A percentile compares a stretch with the other conserved stretches of the same genome.
These are phyloP conservation scores for Thermothielavioides terrestris DNA, from an alignment of 495 filamentous ascomycete species.

Conservation along the genomic window DNA sequence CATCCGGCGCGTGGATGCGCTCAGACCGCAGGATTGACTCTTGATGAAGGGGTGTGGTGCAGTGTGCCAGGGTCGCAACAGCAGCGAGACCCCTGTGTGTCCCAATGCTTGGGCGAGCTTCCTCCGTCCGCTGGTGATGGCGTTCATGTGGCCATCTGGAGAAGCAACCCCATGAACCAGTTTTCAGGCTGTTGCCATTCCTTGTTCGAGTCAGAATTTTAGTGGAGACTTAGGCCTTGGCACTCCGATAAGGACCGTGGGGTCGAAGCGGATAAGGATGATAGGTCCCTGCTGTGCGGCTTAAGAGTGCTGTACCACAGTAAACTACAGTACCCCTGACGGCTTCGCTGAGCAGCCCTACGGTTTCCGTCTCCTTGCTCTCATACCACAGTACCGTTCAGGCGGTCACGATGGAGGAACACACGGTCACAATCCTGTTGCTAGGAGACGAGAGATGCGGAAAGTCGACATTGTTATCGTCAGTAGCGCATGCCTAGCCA, in stretches of 20 bases:
- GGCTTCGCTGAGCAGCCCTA: too few relatives aligned
- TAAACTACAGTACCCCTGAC: too few relatives aligned
- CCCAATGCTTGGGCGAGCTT: constrained; percentile 2
- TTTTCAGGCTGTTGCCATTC: too few relatives aligned
- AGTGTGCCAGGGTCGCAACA: neutral
- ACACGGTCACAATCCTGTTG: constrained; percentile 60
- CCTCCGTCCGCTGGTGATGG: neutral
- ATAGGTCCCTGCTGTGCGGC: too few relatives aligned
- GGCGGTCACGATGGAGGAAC: constrained; percentile 30
- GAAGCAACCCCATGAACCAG: too few relatives aligned
- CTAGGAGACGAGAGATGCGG: constrained; percentile 74
- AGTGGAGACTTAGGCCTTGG: constrained; percentile 1
- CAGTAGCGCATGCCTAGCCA: constrained; percentile 42
- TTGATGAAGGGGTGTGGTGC: neutral
- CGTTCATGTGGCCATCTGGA: constrained; percentile 6
- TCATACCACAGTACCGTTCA: neutral
- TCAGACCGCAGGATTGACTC: neutral
- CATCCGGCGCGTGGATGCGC: constrained; percentile 12
- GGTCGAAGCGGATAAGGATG: neutral
- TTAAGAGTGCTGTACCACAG: too few relatives aligned
- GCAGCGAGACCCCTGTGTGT: neutral
- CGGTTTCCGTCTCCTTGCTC: too few relatives aligned
- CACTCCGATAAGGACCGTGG: constrained; percentile 1
- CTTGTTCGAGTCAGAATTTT: neutral
- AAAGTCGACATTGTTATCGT: constrained; percentile 87